These are phyloP conservation scores for Solanum sparsipilum DNA, from an alignment of 257 asterid species.

Conservation along the genomic window DNA sequence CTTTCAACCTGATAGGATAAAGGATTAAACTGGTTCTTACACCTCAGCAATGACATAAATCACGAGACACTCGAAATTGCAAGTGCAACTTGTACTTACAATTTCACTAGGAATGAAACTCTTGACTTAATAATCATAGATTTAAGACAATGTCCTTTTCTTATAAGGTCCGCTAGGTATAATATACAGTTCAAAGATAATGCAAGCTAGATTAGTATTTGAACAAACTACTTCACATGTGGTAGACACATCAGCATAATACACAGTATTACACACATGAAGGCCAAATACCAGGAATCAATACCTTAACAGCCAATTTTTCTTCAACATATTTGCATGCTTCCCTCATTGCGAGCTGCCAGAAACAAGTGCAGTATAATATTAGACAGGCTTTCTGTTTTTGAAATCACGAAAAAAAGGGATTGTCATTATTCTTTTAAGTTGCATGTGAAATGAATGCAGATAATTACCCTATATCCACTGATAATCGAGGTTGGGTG, in stretches of 20 bases:
- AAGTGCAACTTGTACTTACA: not conserved
- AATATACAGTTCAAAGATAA: not conserved
- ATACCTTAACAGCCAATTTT: conserved; percentile 79
- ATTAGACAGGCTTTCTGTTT: not conserved
- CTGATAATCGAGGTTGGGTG: conserved; percentile 96
- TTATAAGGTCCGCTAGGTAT: not conserved
- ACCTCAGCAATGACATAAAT: not conserved
- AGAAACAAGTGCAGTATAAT: conserved; percentile 6
- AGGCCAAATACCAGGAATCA: not conserved
- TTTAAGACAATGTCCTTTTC: not conserved
- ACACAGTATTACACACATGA: not conserved
- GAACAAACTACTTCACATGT: not conserved
- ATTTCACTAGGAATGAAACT: not conserved
- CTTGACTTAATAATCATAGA: not conserved
- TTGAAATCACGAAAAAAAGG: not conserved
- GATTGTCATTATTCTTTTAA: not conserved
- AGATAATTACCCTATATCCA: conserved; percentile 69
- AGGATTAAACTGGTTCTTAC: not conserved
- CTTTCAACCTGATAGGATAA: not conserved
- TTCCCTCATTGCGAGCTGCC: conserved; percentile 97
- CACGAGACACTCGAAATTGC: not conserved
- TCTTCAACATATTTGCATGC: conserved; percentile 97
- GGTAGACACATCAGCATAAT: not conserved
- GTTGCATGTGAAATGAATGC: not conserved
- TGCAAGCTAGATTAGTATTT: not conserved